Conservation (phyloP, 306 rosid species). For the Quercus berberidifolia region DNA sequence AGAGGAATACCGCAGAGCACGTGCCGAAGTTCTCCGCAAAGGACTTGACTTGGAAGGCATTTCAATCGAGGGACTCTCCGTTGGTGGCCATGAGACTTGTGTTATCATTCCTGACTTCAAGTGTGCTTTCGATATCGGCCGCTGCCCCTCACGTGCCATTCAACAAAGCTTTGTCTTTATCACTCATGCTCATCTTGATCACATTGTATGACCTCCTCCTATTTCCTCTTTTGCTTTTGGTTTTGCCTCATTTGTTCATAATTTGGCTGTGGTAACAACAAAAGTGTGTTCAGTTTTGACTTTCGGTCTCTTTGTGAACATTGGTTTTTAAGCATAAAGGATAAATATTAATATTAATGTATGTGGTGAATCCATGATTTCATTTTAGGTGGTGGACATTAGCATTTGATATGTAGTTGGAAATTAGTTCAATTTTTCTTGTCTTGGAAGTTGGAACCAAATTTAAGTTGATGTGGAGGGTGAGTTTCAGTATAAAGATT, state of each 20-base stretch:
- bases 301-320: not conserved
- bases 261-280: not conserved
- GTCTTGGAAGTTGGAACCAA: not conserved
- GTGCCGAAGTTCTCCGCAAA: constrained; percentile 68
- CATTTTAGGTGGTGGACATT: not conserved
- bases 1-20: constrained; percentile 82
- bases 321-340: not conserved
- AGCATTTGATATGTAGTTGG: not conserved
- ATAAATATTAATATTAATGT: not conserved
- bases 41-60: constrained; percentile 80
- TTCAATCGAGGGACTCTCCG: constrained; percentile 70
- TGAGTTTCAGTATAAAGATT: not conserved
- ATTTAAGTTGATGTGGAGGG: not conserved
- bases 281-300: not conserved
- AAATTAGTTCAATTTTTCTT: not conserved
- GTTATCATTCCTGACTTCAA: constrained; percentile 83
- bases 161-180: constrained; percentile 79
- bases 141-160: constrained; percentile 80
- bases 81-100: constrained; percentile 97
- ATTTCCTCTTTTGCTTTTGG: not conserved
- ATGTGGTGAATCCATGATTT: not conserved
- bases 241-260: not conserved
- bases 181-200: constrained; percentile 98
- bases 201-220: constrained; percentile 63
- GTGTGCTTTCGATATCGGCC: constrained; percentile 87